A percentile compares a stretch with the other conserved stretches of the same genome.
Conservation (phyloP, 306 rosid species). For the Citrullus mucosospermus region DNA sequence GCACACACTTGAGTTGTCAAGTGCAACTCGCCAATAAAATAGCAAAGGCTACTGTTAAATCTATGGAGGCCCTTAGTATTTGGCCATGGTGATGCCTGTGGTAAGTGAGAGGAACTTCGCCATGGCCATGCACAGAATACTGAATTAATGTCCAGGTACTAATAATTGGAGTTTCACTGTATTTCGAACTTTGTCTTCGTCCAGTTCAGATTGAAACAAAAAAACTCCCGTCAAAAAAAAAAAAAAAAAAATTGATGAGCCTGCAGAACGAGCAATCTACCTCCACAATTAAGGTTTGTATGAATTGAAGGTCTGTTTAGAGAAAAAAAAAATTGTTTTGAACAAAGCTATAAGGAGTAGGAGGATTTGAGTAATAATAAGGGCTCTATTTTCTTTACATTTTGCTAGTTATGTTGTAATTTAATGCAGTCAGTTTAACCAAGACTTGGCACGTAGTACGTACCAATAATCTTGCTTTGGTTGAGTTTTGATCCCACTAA, state of each 20-base stretch:
- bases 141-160: not conserved
- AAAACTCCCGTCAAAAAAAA: too few species aligned
- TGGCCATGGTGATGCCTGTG: not conserved
- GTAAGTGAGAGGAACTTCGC: not conserved
- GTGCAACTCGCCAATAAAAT: slow-evolving; percentile 8
- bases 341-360: too few species aligned
- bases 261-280: not conserved
- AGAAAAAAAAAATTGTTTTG: too few species aligned
- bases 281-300: not conserved
- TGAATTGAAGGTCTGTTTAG: not conserved
- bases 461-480: too few species aligned
- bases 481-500: too few species aligned
- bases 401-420: too few species aligned
- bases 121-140: not conserved
- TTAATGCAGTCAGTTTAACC: too few species aligned
- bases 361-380: too few species aligned
- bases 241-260: not conserved
- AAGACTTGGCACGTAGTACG: too few species aligned
- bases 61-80: slow-evolving; percentile 17
- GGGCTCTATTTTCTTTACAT: too few species aligned
- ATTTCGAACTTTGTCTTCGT: not conserved
- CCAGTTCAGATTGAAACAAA: not conserved
- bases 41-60: slow-evolving; percentile 19
- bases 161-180: not conserved
- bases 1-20: not conserved